A percentile compares a stretch with the other conserved stretches of the same genome.
Evolutionary conservation across 2,329 filamentous ascomycete species (phyloP).

Genomic region (Penicillium carneum): DNA sequence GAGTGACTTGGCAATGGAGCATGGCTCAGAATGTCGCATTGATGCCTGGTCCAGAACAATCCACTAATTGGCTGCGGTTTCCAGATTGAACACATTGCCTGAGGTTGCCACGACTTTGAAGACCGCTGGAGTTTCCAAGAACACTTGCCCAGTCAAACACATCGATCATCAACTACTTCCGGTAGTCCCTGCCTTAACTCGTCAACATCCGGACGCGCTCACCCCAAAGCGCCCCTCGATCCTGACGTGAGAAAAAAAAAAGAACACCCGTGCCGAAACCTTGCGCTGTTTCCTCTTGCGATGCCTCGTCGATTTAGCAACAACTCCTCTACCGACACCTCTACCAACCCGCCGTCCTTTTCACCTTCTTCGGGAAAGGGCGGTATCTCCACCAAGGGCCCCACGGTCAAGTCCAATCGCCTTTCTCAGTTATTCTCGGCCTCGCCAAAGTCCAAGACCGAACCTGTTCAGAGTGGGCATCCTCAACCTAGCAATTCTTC

Average conservation of each 20-base stretch:
- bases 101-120: neutral
- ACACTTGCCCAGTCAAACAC: neutral
- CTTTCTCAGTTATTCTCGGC: conserved; percentile 83
- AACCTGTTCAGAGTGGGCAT: conserved; percentile 63
- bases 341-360: conserved; percentile 58
- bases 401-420: conserved; percentile 72
- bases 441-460: conserved; percentile 76
- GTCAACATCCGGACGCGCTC: conserved; percentile 2
- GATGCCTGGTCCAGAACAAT: conserved; percentile 12
- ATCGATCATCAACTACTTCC: neutral
- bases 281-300: conserved; percentile 50
- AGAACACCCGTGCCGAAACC: conserved; percentile 15
- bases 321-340: conserved; percentile 63
- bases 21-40: neutral
- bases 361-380: conserved; percentile 63
- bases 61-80: conserved; percentile 13
- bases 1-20: neutral
- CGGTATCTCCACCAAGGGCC: conserved; percentile 57
- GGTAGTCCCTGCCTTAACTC: conserved; percentile 28
- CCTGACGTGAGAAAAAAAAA: conserved; percentile 18
- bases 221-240: conserved; percentile 19
- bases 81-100: conserved; percentile 8
- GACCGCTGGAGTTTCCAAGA: neutral
- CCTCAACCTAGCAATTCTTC: conserved; percentile 58
- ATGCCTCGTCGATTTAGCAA: conserved; percentile 70